Evolutionary conservation across 352 stramenopile genomes (phyloP), one percentile per base, ranked within the genome.

Genomic region (Globisporangium uncinulatum): DNA sequence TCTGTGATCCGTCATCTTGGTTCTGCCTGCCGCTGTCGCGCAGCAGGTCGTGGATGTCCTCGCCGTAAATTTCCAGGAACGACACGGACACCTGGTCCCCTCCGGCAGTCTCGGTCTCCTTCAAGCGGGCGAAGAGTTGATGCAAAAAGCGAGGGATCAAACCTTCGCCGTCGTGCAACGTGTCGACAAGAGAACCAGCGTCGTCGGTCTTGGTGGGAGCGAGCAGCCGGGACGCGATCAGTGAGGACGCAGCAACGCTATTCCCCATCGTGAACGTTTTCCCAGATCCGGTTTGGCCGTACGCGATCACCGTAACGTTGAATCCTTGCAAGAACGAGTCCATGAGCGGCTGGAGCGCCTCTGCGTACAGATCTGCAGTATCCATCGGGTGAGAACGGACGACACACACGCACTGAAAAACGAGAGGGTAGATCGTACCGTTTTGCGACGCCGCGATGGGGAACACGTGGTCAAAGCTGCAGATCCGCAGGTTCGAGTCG

Each of bases 41-140:
- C 1, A 99, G 69, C 32, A 99, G 65, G 68, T 99, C 96, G 59
- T 96, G 87, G 53, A 99, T 97, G 57, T 99, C 95, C 73, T 99
- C 94, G 20, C 95, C 95, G 47, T 99, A 99, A 15, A 99, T 98
- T 71, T 99, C 97, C 6, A 99, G 74, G 61, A 92, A 95, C 4
- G 86, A 95, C n/a, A 94, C 86, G 0, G 77, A 87, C 3, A 94
- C 66, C 44, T 87, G 67, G 51, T 70, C 65, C 1, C 69, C 71
- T 3, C 57, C 57, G 7, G 45, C 41, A 2, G 56, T 59, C 21
- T 85, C 75, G 15, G 51, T 65, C 24, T 58, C 54, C 4, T 70
- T 67, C 21, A 92, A 58, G 8, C 71, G 70, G 0, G 55, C 50
- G 42, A 95, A 95, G 15, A 94, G 66, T 31, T 95, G 74, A 39